phyloP scores from a whole-genome alignment of 225 moss, liverwort and hornwort genomes.

The Straminergon stramineum region DNA sequence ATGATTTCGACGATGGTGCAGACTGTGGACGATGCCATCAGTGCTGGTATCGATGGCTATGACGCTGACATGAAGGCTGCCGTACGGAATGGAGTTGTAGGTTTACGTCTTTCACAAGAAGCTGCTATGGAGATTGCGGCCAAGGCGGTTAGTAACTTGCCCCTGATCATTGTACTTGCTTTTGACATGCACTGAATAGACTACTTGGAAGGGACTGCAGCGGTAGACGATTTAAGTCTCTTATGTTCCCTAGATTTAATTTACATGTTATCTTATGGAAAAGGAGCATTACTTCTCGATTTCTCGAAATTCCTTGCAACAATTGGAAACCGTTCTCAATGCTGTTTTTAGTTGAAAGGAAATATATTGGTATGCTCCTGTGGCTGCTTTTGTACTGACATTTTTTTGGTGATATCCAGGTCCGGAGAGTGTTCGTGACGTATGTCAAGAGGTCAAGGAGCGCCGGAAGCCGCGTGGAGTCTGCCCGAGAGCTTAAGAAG shows the following conservation, averaged over 20 bases:
- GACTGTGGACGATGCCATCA: slow-evolving; percentile 90
- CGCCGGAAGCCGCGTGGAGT: slow-evolving; percentile 81
- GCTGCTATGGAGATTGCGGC: slow-evolving; percentile 88
- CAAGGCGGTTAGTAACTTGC: slow-evolving; percentile 62
- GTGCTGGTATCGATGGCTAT: slow-evolving; percentile 96
- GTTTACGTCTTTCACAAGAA: slow-evolving; percentile 68
- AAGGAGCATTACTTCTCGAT: neutral
- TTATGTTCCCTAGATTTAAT: neutral
- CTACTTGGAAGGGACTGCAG: neutral
- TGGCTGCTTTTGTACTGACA: neutral
- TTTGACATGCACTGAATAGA: neutral
- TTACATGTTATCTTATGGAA: neutral
- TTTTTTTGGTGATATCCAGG: slow-evolving; percentile 23
- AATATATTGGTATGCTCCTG: neutral
- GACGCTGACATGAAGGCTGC: slow-evolving; percentile 94
- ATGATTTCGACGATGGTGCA: slow-evolving; percentile 8
- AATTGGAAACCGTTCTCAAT: neutral
- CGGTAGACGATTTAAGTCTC: neutral
- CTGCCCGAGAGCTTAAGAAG: slow-evolving; percentile 94
- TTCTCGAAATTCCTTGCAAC: neutral
- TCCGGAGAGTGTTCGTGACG: slow-evolving; percentile 67
- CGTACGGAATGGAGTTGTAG: slow-evolving; percentile 66
- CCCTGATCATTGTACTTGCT: neutral
- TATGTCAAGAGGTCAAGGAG: slow-evolving; percentile 86
- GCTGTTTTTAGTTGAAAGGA: neutral